phyloP scores from a whole-genome alignment of 2,329 filamentous ascomycete genomes.

The Sclerotinia glacialis region DNA sequence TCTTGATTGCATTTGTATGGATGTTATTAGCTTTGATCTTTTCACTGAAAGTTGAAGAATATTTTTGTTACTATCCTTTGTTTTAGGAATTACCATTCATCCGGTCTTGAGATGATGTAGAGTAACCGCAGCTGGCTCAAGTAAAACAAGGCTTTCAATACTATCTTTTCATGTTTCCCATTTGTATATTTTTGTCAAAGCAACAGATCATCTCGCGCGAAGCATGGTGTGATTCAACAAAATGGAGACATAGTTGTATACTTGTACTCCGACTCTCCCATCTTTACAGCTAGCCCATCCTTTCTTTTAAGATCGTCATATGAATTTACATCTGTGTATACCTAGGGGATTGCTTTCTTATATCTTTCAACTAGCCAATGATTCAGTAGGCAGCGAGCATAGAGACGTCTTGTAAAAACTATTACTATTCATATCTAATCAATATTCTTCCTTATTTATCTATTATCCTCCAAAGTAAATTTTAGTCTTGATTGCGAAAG shows the following conservation, averaged over 20 bases:
- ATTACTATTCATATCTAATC: neutral
- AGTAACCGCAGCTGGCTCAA: neutral
- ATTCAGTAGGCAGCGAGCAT: neutral
- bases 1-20: too few species aligned
- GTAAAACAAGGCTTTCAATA: rapidly evolving
- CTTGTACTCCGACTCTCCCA: too few species aligned
- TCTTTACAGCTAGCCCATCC: too few species aligned
- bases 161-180: neutral
- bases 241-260: too few species aligned
- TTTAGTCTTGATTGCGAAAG: too few species aligned
- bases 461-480: neutral
- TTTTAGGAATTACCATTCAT: neutral
- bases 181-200: too few species aligned
- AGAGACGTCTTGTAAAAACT: neutral
- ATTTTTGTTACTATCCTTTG: rapidly evolving
- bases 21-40: neutral
- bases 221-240: too few species aligned
- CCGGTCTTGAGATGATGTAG: neutral
- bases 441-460: rapidly evolving
- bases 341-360: too few species aligned
- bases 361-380: too few species aligned
- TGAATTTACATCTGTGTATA: too few species aligned
- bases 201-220: too few species aligned
- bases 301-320: too few species aligned
- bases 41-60: neutral